Conservation (phyloP, 176 grass and related monocot genomes). For the Aegilops speltoides region DNA sequence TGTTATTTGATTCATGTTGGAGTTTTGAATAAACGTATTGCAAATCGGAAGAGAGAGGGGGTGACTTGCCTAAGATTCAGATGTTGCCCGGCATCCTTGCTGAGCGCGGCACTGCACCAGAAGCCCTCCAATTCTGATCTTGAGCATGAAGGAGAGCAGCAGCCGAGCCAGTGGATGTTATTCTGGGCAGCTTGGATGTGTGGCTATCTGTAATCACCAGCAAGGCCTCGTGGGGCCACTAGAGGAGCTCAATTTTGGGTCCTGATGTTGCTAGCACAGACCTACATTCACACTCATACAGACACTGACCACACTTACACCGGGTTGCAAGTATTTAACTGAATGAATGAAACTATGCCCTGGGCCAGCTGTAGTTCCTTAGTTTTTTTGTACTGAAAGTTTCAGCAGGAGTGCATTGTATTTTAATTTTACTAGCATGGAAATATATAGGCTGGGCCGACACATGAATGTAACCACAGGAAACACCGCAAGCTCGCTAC, state of each 20-base stretch:
- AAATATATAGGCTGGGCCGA: too few species aligned
- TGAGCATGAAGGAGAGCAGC: background rate
- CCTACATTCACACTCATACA: background rate
- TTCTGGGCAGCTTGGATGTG: constrained; percentile 24
- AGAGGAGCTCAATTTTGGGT: constrained; percentile 19
- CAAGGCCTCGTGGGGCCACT: constrained; percentile 26
- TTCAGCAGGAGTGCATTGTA: too few species aligned
- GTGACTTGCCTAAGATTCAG: constrained; percentile 26
- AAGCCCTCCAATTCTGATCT: constrained; percentile 35
- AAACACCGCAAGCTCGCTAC: too few species aligned
- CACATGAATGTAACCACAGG: too few species aligned
- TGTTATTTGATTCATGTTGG: background rate
- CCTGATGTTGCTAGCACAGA: constrained; percentile 10
- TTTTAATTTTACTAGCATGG: too few species aligned
- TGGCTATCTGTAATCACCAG: constrained; percentile 20
- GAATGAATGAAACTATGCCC: background rate
- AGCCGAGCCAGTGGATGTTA: constrained; percentile 20
- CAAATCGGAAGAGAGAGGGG: background rate
- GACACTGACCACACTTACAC: background rate
- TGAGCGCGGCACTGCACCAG: constrained; percentile 15
- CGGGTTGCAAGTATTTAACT: background rate
- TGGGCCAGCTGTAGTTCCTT: too few species aligned
- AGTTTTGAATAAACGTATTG: background rate
- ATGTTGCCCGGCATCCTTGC: constrained; percentile 51
- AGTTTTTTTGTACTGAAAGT: too few species aligned